Evolutionary conservation across 768 basidiomycete genomes (phyloP), one percentile per base, ranked within the genome.

Genomic region (Favolaschia claudopus): DNA sequence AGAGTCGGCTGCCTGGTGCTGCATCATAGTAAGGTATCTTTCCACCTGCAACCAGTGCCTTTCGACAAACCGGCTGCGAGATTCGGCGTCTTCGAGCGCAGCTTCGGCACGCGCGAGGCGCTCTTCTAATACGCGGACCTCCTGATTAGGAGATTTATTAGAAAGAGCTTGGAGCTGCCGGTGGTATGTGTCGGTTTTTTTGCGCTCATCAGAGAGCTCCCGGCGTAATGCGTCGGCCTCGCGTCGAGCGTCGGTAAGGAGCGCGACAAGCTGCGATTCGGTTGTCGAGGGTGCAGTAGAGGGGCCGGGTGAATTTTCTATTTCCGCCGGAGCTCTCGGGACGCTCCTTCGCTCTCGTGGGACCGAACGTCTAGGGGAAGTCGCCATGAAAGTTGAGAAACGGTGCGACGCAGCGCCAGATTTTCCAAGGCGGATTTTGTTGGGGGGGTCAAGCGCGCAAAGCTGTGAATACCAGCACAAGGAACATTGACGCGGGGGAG

Each of bases 41-140:
- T 64, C 63, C 22, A 58, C 49, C 29, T 60, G 58, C 1, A 56
- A 27, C 63, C 63, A 64, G 33, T 64, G 48, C 19, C 29, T 42
- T 24, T 60, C 58, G 3, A 64, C 55, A 15, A 60, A 22, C 5
- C 63, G 47, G 22, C 58, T 50, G 29, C 50, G 46, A 25, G 36
- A n/a, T 39, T 60, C 58, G 5, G 63, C 63, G 12, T 64, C 58
- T 14, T 52, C 31, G 4, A 64, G 48, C 22, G 63, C 63, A 17
- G 58, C 58, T 19, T 64, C 63, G 22, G 63, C 55, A 28, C 40
- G 53, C 0, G 55, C 44, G n/a, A 64, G 44, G 24, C 58, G 53
- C 14, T 60, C 58, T 39, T 52, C 49, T 33, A 31, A 52, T 29
- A 15, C 15, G 25, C 48, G 53, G 44, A 62, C 24, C 29, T 58